Evolutionary conservation across 768 basidiomycete species (phyloP).

Genomic region (Collybia sp.): DNA sequence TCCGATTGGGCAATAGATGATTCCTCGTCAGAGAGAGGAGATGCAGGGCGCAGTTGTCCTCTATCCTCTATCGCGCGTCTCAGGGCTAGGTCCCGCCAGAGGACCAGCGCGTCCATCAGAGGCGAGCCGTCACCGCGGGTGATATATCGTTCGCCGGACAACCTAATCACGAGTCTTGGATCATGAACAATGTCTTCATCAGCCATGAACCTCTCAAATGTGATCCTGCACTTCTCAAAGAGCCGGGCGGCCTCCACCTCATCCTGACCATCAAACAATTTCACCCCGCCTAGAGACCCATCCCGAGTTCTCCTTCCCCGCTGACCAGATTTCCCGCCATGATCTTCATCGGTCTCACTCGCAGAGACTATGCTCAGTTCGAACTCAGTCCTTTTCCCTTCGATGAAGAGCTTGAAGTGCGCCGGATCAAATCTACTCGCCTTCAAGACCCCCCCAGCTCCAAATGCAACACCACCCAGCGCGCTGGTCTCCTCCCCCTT

Average conservation of each 20-base stretch:
- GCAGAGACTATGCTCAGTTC: slow-evolving; percentile 63
- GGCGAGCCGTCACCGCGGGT: slow-evolving; percentile 72
- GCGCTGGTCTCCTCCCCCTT: slow-evolving; percentile 17
- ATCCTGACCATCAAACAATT: slow-evolving; percentile 28
- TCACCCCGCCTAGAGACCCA: slow-evolving; percentile 11
- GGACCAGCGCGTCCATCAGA: slow-evolving; percentile 65
- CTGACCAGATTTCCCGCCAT: slow-evolving; percentile 8
- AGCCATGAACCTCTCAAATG: slow-evolving; percentile 61
- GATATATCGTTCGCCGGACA: slow-evolving; percentile 69
- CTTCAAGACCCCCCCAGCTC: slow-evolving; percentile 51
- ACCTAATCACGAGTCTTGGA: slow-evolving; percentile 68
- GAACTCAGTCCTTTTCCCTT: slow-evolving; percentile 57
- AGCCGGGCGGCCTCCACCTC: slow-evolving; percentile 48
- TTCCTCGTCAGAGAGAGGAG: slow-evolving; percentile 21
- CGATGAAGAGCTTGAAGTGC: slow-evolving; percentile 60
- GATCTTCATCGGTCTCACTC: slow-evolving; percentile 8
- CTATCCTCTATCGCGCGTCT: slow-evolving; percentile 10
- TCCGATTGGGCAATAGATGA: slow-evolving; percentile 17
- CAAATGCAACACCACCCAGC: slow-evolving; percentile 24
- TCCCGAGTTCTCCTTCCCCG: slow-evolving; percentile 19
- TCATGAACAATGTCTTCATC: slow-evolving; percentile 59
- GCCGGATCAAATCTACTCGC: slow-evolving; percentile 57
- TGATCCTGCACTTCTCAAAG: slow-evolving; percentile 61
- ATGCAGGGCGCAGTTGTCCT: not conserved
- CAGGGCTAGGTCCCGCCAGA: slow-evolving; percentile 57